A percentile compares a stretch with the other conserved stretches of the same genome.
Conservation (phyloP, 1,284 basidiomycete species). For the Leccinum fallax region DNA sequence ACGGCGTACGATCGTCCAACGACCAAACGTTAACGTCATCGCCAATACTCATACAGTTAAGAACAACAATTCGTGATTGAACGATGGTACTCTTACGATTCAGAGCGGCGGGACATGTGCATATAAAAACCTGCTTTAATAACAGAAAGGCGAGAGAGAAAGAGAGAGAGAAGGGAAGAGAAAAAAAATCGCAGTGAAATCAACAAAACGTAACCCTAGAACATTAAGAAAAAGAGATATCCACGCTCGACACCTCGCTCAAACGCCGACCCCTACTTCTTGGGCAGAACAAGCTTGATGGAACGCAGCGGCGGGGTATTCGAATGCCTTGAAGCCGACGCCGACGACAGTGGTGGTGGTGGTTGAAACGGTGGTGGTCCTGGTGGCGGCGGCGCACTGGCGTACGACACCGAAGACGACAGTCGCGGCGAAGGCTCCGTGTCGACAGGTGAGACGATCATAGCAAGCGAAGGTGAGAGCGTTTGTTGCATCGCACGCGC, state of each 20-base stretch:
- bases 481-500: constrained; percentile 47
- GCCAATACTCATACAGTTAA: not conserved
- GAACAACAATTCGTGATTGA: not conserved
- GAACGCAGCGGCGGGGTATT: constrained; percentile 35
- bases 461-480: constrained; percentile 44
- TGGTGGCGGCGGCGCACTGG: constrained; percentile 7
- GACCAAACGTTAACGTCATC: not conserved
- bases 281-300: constrained; percentile 36
- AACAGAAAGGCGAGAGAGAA: not conserved
- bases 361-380: constrained; percentile 17
- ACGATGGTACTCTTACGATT: not conserved
- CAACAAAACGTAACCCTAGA: constrained; percentile 5
- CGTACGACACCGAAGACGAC: constrained; percentile 28
- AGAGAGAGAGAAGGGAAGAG: not conserved
- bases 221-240: constrained; percentile 1
- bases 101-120: not conserved
- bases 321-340: constrained; percentile 18
- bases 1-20: not conserved
- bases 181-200: not conserved
- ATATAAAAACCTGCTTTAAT: not conserved
- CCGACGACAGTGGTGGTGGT: constrained; percentile 2
- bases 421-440: constrained; percentile 36
- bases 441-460: constrained; percentile 45
- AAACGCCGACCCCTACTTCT: constrained; percentile 28
- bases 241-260: not conserved